Percentiles rank a stretch among this genome's conserved stretches.
phyloP scores from a whole-genome alignment of 108 stramenopile genomes.

The Nitzschia inconspicua region DNA sequence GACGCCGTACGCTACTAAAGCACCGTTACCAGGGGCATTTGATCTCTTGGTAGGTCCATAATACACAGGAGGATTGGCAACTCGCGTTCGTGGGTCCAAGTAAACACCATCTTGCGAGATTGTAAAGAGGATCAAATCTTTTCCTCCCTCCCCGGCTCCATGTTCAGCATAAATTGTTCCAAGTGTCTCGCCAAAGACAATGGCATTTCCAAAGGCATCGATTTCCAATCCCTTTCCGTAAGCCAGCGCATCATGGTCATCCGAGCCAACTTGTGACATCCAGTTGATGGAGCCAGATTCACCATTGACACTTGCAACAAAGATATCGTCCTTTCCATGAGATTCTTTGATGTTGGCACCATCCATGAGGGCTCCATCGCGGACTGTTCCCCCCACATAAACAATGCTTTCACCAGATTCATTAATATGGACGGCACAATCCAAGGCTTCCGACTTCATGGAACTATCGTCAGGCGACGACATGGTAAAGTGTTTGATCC shows the following conservation, averaged over 20 bases:
- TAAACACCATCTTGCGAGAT: slow-evolving; percentile 20
- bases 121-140: slow-evolving; percentile 17
- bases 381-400: slow-evolving; percentile 10
- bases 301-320: slow-evolving; percentile 18
- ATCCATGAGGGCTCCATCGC: slow-evolving; percentile 10
- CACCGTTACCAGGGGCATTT: no score
- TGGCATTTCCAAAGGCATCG: slow-evolving; percentile 35
- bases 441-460: slow-evolving; percentile 6
- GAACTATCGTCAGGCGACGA: neutral
- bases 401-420: neutral
- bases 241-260: slow-evolving; percentile 30
- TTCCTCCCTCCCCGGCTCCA: no score
- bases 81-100: neutral
- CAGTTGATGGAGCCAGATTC: slow-evolving; percentile 26
- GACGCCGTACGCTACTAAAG: no score
- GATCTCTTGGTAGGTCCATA: no score
- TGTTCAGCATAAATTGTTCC: slow-evolving; percentile 18
- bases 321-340: slow-evolving; percentile 33
- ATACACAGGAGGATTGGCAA: neutral
- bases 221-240: slow-evolving; percentile 16
- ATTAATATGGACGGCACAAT: neutral
- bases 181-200: slow-evolving; percentile 33
- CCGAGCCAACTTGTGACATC: slow-evolving; percentile 32
- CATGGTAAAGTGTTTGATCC: slow-evolving; percentile 18
- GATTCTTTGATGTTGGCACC: neutral